These are phyloP conservation scores for Apiotrichum gracile DNA, from an alignment of 1,284 basidiomycete genomes.

Conservation along the genomic window DNA sequence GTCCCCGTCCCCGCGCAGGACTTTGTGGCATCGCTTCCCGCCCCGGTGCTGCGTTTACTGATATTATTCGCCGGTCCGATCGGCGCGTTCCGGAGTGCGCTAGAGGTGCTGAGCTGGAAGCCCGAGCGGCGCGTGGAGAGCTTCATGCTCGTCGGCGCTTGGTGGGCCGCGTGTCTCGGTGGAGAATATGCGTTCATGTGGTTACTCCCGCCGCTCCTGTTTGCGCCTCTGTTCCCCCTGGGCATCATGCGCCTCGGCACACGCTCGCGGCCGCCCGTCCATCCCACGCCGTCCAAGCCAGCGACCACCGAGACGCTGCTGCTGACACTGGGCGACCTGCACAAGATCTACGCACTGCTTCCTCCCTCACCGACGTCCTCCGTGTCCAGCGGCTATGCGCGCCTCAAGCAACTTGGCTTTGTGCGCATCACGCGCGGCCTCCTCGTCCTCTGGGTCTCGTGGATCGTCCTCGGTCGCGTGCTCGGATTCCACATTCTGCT, in stretches of 20 bases:
- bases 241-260: conserved; percentile 46
- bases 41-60: conserved; percentile 44
- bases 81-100: conserved; percentile 48
- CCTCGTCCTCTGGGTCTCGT: conserved; percentile 40
- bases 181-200: conserved; percentile 54
- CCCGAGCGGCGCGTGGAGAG: conserved; percentile 58
- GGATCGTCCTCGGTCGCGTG: conserved; percentile 34
- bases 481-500: conserved; percentile 33
- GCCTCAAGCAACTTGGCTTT: conserved; percentile 33
- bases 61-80: conserved; percentile 54
- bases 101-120: conserved; percentile 62
- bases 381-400: conserved; percentile 22
- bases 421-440: conserved; percentile 36
- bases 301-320: conserved; percentile 60
- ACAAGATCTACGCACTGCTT: conserved; percentile 42
- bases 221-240: conserved; percentile 31
- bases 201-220: conserved; percentile 42
- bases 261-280: background rate
- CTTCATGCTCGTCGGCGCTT: conserved; percentile 60
- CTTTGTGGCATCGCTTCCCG: conserved; percentile 40
- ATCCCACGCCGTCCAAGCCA: conserved; percentile 41
- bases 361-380: conserved; percentile 33
- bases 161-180: conserved; percentile 73
- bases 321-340: conserved; percentile 41
- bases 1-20: conserved; percentile 18